Evolutionary conservation across 345 rosid species (phyloP).

Genomic region (Noccaea bulbosa): DNA sequence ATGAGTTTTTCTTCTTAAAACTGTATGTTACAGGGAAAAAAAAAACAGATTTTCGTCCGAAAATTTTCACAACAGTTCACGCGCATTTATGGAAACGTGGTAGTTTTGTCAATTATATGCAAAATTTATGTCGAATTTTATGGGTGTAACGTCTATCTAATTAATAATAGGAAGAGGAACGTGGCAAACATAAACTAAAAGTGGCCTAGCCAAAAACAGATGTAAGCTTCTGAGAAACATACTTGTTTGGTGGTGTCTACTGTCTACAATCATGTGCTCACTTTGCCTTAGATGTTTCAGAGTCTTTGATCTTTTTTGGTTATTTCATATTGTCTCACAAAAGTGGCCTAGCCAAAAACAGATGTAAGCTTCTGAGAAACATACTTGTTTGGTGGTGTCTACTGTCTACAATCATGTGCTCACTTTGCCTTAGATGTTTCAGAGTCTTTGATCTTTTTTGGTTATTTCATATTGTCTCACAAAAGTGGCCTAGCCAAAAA

Average conservation of each 20-base stretch:
- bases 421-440: slow-evolving; percentile 8
- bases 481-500: background rate
- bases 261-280: slow-evolving; percentile 19
- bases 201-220: slow-evolving; percentile 22
- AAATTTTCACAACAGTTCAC: background rate
- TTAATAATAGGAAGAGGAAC: slow-evolving; percentile 29
- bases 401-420: slow-evolving; percentile 18
- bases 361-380: slow-evolving; percentile 28
- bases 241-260: slow-evolving; percentile 14
- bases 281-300: slow-evolving; percentile 11
- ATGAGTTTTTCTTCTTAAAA: background rate
- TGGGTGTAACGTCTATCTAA: slow-evolving; percentile 26
- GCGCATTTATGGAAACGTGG: background rate
- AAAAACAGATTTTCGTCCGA: background rate
- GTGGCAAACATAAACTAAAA: slow-evolving; percentile 39
- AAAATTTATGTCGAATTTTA: slow-evolving; percentile 27
- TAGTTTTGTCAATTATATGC: slow-evolving; percentile 2
- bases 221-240: slow-evolving; percentile 26
- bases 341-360: no score
- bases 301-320: slow-evolving; percentile 16
- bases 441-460: slow-evolving; percentile 16
- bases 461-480: slow-evolving; percentile 24
- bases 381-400: slow-evolving; percentile 17
- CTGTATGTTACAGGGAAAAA: background rate
- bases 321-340: slow-evolving; percentile 23